These are phyloP conservation scores for Paratinospora sagittata DNA, from an alignment of 164 flowering plant genomes.

Conservation along the genomic window DNA sequence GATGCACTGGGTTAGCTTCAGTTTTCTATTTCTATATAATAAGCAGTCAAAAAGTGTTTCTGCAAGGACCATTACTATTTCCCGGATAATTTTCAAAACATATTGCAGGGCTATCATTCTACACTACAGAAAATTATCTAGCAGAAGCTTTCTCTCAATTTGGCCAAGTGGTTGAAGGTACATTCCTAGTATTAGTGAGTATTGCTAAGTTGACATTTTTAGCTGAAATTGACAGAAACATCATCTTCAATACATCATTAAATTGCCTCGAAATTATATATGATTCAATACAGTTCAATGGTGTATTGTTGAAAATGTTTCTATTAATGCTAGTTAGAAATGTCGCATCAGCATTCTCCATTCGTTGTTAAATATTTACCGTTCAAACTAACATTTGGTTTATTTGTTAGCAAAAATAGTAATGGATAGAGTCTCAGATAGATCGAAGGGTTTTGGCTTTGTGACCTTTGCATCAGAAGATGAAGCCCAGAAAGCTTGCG, in stretches of 20 bases:
- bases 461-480: conserved; percentile 82
- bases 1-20: neutral
- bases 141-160: conserved; percentile 67
- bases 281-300: no score
- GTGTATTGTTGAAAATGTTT: no score
- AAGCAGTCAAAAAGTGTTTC: neutral
- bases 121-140: conserved; percentile 58
- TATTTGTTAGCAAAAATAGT: conserved; percentile 53
- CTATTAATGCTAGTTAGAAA: no score
- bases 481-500: conserved; percentile 63
- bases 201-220: no score
- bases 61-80: neutral
- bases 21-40: neutral
- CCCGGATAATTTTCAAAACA: no score
- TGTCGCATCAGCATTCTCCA: no score
- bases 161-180: conserved; percentile 89
- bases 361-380: no score
- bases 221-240: no score
- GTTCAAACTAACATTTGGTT: neutral
- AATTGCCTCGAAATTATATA: no score
- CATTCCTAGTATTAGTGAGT: neutral
- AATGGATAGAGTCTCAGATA: conserved; percentile 58
- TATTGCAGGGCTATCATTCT: conserved; percentile 67
- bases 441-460: conserved; percentile 91
- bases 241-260: no score